A percentile compares a stretch with the other conserved stretches of the same genome.
Evolutionary conservation across 352 stramenopile species (phyloP).

Genomic region (Phytophthora pseudosyringae): DNA sequence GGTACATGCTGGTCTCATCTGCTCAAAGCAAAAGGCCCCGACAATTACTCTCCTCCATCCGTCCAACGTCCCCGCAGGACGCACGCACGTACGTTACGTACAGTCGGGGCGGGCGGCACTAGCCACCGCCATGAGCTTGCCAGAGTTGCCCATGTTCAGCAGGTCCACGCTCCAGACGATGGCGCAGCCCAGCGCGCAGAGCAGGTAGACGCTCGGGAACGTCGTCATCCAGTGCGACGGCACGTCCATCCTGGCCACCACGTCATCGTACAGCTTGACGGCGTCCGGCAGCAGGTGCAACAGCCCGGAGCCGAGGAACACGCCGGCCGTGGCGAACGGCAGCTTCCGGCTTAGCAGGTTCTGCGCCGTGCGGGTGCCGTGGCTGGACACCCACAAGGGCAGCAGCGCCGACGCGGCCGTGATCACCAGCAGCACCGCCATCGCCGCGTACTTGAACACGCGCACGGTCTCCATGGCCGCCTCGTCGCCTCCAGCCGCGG

Average conservation of each 20-base stretch:
- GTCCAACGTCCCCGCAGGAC: background rate
- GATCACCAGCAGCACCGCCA: slow-evolving; percentile 60
- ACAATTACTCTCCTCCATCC: background rate
- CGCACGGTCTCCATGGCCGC: slow-evolving; percentile 28
- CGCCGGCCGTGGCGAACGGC: slow-evolving; percentile 63
- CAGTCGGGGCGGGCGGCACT: slow-evolving; percentile 60
- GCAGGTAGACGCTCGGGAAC: slow-evolving; percentile 67
- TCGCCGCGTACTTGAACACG: slow-evolving; percentile 63
- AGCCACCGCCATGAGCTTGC: slow-evolving; percentile 71
- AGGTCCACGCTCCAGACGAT: slow-evolving; percentile 69
- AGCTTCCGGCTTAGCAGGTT: slow-evolving; percentile 61
- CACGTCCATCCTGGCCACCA: slow-evolving; percentile 39
- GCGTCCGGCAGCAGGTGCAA: slow-evolving; percentile 66
- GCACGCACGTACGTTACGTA: slow-evolving; percentile 38
- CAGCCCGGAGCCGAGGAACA: slow-evolving; percentile 69
- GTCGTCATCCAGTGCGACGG: slow-evolving; percentile 45
- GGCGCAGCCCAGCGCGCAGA: slow-evolving; percentile 56
- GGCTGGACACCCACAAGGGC: slow-evolving; percentile 58
- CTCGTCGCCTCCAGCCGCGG: slow-evolving; percentile 8
- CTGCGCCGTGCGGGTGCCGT: slow-evolving; percentile 46
- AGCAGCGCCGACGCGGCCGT: slow-evolving; percentile 58
- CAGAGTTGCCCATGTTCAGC: slow-evolving; percentile 69
- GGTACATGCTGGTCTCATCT: slow-evolving; percentile 71
- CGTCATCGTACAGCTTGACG: slow-evolving; percentile 61
- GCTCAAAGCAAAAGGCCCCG: background rate